A percentile compares a stretch with the other conserved stretches of the same genome.
Conservation (phyloP, 1,284 basidiomycete species). For the Phellinidium pouzarii region DNA sequence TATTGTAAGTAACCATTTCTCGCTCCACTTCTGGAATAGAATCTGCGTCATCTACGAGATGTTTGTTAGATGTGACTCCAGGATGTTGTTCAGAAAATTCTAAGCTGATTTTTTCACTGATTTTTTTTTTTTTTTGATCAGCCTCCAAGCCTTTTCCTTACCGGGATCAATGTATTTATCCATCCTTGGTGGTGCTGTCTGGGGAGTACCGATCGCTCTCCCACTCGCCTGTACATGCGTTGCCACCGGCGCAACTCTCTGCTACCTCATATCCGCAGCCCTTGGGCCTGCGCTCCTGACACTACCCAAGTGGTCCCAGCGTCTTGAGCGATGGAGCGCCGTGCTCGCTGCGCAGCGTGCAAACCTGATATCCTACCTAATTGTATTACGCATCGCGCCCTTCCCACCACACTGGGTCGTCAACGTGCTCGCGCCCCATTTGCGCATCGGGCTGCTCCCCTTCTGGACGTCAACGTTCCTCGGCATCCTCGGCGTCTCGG, state of each 20-base stretch:
- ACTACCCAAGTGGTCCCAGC: slow-evolving; percentile 76
- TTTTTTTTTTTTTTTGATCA: slow-evolving; percentile 29
- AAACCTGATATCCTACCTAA: slow-evolving; percentile 84
- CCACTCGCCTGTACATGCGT: slow-evolving; percentile 91
- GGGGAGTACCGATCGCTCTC: slow-evolving; percentile 86
- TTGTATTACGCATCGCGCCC: slow-evolving; percentile 90
- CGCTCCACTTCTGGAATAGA: background rate
- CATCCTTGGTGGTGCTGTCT: slow-evolving; percentile 93
- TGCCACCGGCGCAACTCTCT: slow-evolving; percentile 85
- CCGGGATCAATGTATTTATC: slow-evolving; percentile 98
- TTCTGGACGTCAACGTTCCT: slow-evolving; percentile 92
- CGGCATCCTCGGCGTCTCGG: slow-evolving; percentile 85
- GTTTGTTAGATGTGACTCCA: no score
- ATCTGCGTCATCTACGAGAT: background rate
- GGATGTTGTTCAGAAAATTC: no score
- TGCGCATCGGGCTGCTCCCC: slow-evolving; percentile 77
- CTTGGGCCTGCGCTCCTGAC: slow-evolving; percentile 86
- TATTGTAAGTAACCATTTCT: slow-evolving; percentile 61
- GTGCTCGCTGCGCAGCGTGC: slow-evolving; percentile 68
- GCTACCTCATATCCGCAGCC: slow-evolving; percentile 87
- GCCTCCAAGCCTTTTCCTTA: slow-evolving; percentile 93
- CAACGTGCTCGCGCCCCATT: slow-evolving; percentile 89
- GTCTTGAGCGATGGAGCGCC: slow-evolving; percentile 75
- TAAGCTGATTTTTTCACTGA: no score
- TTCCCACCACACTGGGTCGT: slow-evolving; percentile 97